Evolutionary conservation across 1,284 basidiomycete genomes (phyloP).

Genomic region (Rhodotorula sp.): DNA sequence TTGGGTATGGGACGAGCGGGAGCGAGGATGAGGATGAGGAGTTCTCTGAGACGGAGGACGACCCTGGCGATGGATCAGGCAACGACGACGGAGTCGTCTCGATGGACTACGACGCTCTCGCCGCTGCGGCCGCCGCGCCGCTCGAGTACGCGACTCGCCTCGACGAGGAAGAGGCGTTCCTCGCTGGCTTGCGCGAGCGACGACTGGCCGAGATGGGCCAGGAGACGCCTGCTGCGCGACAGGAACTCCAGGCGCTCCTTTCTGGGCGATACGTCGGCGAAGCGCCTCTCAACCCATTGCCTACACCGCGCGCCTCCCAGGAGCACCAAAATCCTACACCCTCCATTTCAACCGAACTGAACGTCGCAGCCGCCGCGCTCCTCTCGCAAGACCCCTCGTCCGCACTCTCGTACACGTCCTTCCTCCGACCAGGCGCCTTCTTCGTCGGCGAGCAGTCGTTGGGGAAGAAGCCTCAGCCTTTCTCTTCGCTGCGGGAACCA

Average conservation of each 20-base stretch:
- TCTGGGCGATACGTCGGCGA: conserved; percentile 17
- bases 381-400: conserved; percentile 27
- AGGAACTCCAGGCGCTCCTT: neutral
- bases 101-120: neutral
- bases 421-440: conserved; percentile 25
- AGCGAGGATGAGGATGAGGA: conserved; percentile 6
- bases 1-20: neutral
- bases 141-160: no score
- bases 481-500: neutral
- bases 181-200: no score
- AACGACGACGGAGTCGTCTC: conserved; percentile 1
- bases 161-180: neutral
- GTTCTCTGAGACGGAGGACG: neutral
- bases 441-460: conserved; percentile 25
- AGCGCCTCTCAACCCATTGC: conserved; percentile 20
- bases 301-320: neutral
- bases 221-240: no score
- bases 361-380: neutral
- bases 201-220: neutral
- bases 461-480: neutral
- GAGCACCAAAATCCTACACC: neutral
- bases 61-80: neutral
- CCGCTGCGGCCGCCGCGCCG: no score
- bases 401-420: conserved; percentile 26
- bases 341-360: neutral